Conservation (phyloP, 148 eudicot genomes). For the Amaranthus hypochondriacus region DNA sequence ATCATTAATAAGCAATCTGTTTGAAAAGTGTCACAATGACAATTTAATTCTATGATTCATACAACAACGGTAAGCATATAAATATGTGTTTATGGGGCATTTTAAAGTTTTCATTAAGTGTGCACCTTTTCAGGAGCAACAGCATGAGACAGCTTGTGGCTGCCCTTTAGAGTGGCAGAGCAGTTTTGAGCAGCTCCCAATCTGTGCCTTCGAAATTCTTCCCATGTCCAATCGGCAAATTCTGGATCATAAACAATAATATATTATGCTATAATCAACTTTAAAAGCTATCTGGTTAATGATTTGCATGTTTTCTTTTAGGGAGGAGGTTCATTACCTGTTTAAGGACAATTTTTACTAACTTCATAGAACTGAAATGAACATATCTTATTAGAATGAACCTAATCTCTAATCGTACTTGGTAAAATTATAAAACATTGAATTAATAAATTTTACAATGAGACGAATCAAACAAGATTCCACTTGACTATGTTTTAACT, state of each 20-base stretch:
- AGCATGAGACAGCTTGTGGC: constrained; percentile 59
- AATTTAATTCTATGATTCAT: neutral
- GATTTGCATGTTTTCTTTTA: neutral
- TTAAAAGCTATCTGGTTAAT: neutral
- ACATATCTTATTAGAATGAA: no score
- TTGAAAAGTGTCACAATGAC: neutral
- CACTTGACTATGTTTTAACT: no score
- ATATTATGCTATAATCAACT: neutral
- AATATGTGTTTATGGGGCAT: no score
- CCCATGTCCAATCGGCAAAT: constrained; percentile 93
- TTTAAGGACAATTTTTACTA: no score
- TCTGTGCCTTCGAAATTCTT: constrained; percentile 62
- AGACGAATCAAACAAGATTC: no score
- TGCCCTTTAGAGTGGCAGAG: constrained; percentile 88
- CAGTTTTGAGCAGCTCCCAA: constrained; percentile 98
- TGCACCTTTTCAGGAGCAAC: constrained; percentile 66
- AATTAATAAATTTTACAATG: no score
- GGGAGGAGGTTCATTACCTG: neutral
- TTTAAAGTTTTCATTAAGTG: neutral
- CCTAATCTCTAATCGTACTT: no score
- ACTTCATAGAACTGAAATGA: no score
- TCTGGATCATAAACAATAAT: constrained; percentile 31
- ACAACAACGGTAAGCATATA: neutral
- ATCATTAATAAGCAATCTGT: no score
- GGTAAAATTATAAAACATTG: no score